Evolutionary conservation across 352 stramenopile species (phyloP).

Genomic region (Pythium brassicae): DNA sequence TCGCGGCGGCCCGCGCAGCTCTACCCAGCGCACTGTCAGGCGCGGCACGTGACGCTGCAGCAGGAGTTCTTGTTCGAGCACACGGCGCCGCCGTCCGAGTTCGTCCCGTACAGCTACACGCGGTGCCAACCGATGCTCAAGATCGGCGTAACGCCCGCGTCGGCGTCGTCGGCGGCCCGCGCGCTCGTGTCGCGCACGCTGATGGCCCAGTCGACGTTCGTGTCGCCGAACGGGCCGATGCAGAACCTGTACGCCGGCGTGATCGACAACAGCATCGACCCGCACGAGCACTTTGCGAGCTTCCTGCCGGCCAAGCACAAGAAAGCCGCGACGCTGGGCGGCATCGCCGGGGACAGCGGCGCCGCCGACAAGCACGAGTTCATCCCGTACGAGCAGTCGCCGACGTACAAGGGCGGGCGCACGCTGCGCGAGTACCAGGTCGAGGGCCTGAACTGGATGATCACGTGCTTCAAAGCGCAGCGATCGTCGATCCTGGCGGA

Average conservation of each 20-base stretch:
- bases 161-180: constrained; percentile 1
- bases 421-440: constrained; percentile 83
- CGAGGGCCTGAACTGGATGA: constrained; percentile 88
- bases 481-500: constrained; percentile 88
- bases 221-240: constrained; percentile 78
- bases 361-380: constrained; percentile 56
- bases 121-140: constrained; percentile 57
- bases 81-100: constrained; percentile 41
- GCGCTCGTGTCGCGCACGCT: constrained; percentile 24
- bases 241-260: constrained; percentile 84
- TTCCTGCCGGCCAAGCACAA: constrained; percentile 58
- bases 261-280: constrained; percentile 88
- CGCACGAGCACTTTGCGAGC: constrained; percentile 85
- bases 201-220: constrained; percentile 53
- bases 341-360: constrained; percentile 6
- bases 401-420: constrained; percentile 82
- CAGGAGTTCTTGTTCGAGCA: constrained; percentile 30
- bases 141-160: constrained; percentile 27
- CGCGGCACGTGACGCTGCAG: constrained; percentile 48
- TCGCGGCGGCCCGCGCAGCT: constrained; percentile 51
- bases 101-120: constrained; percentile 68
- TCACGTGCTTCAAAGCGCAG: constrained; percentile 84
- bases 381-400: constrained; percentile 86
- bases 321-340: constrained; percentile 12
- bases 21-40: constrained; percentile 67